These are phyloP conservation scores for Schrenkiella parvula DNA, from an alignment of 345 rosid species.

Conservation along the genomic window DNA sequence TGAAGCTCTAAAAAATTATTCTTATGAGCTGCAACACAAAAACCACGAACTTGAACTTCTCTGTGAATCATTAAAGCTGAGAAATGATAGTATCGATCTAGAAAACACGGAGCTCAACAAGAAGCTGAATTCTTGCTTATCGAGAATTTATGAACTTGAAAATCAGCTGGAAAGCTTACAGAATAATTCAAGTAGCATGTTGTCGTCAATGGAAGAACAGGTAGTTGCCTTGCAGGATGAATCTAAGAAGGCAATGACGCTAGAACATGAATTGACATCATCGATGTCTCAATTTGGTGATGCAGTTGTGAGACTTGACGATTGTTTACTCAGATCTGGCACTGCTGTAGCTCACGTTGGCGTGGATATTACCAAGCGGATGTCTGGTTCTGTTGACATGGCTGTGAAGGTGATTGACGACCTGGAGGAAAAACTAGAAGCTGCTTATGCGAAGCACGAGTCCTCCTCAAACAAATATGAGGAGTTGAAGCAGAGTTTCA, in stretches of 20 bases:
- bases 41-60: constrained; percentile 46
- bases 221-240: constrained; percentile 54
- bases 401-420: constrained; percentile 50
- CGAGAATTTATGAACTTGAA: constrained; percentile 49
- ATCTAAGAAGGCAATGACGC: constrained; percentile 42
- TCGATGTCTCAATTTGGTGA: constrained; percentile 41
- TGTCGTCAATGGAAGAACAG: constrained; percentile 41
- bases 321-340: constrained; percentile 32
- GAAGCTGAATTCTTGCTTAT: constrained; percentile 40
- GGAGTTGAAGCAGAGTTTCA: constrained; percentile 51
- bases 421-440: constrained; percentile 56
- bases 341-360: constrained; percentile 33
- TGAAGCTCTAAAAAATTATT: constrained; percentile 57
- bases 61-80: constrained; percentile 42
- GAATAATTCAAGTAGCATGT: constrained; percentile 41
- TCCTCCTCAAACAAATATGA: constrained; percentile 38
- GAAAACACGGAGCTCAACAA: constrained; percentile 49
- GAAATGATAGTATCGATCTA: constrained; percentile 40
- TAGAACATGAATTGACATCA: constrained; percentile 55
- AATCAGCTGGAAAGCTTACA: constrained; percentile 51
- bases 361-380: constrained; percentile 40
- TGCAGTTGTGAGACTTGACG: constrained; percentile 60
- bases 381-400: constrained; percentile 49
- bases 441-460: constrained; percentile 41
- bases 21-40: constrained; percentile 37